Percentiles rank a stretch among this genome's conserved stretches.
Evolutionary conservation across 2,329 filamentous ascomycete genomes (phyloP).

Genomic region (Didymella lethalis): DNA sequence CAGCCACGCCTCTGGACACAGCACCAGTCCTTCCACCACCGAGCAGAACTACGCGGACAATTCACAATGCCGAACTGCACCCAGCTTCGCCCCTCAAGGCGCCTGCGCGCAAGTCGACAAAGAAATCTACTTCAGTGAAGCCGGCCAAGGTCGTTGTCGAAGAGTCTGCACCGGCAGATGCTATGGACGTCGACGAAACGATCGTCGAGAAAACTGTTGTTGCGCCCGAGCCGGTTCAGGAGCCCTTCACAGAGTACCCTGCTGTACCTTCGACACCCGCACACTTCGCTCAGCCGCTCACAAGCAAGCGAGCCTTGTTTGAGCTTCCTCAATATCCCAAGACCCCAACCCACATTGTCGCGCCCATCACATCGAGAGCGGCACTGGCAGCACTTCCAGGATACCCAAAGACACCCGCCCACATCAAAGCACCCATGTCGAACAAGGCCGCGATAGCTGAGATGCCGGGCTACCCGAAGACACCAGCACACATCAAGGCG

Average conservation of each 20-base stretch:
- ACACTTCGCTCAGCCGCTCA: slow-evolving; percentile 24
- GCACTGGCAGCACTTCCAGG: slow-evolving; percentile 30
- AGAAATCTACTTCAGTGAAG: slow-evolving; percentile 27
- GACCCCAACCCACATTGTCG: slow-evolving; percentile 34
- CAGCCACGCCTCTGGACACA: slow-evolving; percentile 19
- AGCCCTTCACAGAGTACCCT: slow-evolving; percentile 35
- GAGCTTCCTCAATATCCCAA: slow-evolving; percentile 33
- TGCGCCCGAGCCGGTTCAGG: slow-evolving; percentile 25
- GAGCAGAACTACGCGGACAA: slow-evolving; percentile 33
- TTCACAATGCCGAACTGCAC: slow-evolving; percentile 26
- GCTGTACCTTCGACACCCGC: slow-evolving; percentile 31
- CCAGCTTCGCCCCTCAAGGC: slow-evolving; percentile 38
- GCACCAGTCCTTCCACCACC: slow-evolving; percentile 21
- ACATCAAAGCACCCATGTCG: slow-evolving; percentile 31
- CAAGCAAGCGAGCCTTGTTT: slow-evolving; percentile 24
- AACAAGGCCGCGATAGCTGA: slow-evolving; percentile 29
- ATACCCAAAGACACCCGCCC: slow-evolving; percentile 39
- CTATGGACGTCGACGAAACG: slow-evolving; percentile 1
- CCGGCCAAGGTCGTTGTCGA: slow-evolving; percentile 17
- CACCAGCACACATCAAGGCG: slow-evolving; percentile 29
- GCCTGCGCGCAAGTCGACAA: slow-evolving; percentile 38
- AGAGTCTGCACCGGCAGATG: slow-evolving; percentile 4
- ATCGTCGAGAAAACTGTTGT: slow-evolving; percentile 1
- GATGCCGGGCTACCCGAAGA: slow-evolving; percentile 34
- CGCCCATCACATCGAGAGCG: slow-evolving; percentile 27